phyloP scores from a whole-genome alignment of 257 asterid species.

The Oldenlandia corymbosa region DNA sequence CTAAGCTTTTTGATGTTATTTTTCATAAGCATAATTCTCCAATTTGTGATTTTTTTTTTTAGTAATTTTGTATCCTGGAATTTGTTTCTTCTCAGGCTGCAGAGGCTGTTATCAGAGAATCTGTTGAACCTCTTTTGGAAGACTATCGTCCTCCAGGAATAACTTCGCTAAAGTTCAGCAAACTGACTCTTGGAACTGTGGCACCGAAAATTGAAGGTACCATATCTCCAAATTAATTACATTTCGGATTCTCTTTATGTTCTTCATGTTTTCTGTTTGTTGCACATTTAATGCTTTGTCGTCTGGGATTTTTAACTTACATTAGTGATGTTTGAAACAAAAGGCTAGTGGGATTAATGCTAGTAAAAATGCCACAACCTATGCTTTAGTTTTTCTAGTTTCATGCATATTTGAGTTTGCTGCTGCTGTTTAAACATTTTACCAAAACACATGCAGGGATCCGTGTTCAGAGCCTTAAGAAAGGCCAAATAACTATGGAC shows the following conservation, averaged over 20 bases:
- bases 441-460: constrained; percentile 54
- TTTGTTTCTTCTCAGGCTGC: constrained; percentile 67
- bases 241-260: neutral
- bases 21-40: neutral
- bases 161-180: constrained; percentile 79
- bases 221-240: neutral
- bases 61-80: neutral
- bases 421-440: neutral
- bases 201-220: constrained; percentile 98
- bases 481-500: constrained; percentile 98
- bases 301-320: constrained; percentile 23
- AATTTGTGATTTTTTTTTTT: neutral
- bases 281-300: neutral
- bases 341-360: constrained; percentile 72
- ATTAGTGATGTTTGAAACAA: constrained; percentile 63
- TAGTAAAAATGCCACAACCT: constrained; percentile 72
- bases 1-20: constrained; percentile 1
- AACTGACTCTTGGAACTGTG: constrained; percentile 92
- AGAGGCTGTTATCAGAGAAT: constrained; percentile 83
- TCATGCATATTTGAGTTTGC: too few species aligned
- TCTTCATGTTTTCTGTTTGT: constrained; percentile 4
- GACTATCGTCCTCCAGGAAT: constrained; percentile 92
- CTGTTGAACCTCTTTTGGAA: constrained; percentile 96
- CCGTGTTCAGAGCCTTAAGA: constrained; percentile 96
- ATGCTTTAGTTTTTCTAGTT: too few species aligned